Percentiles rank a stretch among this genome's conserved stretches.
Evolutionary conservation across 805 yeast species (phyloP).

Genomic region (Millerozyma miso): DNA sequence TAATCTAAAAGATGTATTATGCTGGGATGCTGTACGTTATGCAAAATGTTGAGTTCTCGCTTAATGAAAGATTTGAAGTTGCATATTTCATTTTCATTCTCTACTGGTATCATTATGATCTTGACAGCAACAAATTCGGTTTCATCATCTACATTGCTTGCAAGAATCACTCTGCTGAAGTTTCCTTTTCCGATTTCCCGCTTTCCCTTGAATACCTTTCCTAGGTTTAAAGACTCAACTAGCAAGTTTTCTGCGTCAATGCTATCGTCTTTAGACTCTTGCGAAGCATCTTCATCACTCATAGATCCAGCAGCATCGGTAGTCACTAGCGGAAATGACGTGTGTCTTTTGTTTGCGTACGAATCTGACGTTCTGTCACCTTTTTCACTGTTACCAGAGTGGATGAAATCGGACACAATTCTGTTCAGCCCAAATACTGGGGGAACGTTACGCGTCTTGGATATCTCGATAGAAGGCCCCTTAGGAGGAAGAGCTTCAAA

Average conservation of each 20-base stretch:
- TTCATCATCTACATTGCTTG: constrained; percentile 22
- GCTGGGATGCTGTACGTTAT: constrained; percentile 59
- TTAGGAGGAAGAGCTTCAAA: constrained; percentile 7
- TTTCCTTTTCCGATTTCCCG: constrained; percentile 59
- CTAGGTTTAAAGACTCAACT: constrained; percentile 3
- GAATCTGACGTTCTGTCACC: constrained; percentile 6
- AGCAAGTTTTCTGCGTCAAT: neutral
- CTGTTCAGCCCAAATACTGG: constrained; percentile 13
- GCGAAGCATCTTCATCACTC: neutral
- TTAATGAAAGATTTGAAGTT: constrained; percentile 36
- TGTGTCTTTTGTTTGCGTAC: neutral
- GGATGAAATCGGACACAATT: constrained; percentile 33
- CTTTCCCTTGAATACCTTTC: constrained; percentile 8
- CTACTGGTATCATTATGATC: constrained; percentile 42
- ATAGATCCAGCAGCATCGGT: too few species aligned
- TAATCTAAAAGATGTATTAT: constrained; percentile 60
- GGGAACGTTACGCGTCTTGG: constrained; percentile 2
- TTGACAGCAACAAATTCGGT: constrained; percentile 61
- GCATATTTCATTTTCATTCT: constrained; percentile 18
- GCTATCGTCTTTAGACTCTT: neutral
- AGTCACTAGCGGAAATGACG: neutral
- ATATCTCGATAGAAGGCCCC: constrained; percentile 3
- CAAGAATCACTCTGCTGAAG: constrained; percentile 61
- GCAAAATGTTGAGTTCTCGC: constrained; percentile 69
- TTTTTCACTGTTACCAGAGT: constrained; percentile 12